Conservation (phyloP, 2,329 filamentous ascomycete species). For the Rugonectria rugulosa region DNA sequence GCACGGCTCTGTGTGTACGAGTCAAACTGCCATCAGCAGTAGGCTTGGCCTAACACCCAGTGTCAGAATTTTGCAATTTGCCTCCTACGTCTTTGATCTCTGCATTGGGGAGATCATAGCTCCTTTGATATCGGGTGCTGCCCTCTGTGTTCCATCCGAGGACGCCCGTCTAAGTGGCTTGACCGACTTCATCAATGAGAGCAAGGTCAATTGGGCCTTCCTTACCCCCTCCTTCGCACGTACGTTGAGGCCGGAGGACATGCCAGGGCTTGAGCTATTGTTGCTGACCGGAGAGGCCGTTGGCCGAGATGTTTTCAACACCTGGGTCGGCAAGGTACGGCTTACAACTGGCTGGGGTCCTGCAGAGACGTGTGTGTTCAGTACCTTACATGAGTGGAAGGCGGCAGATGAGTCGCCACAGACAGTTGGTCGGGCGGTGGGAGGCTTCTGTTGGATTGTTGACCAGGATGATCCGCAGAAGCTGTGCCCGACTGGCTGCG, state of each 20-base stretch:
- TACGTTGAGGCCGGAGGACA: conserved; percentile 23
- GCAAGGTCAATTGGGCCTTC: conserved; percentile 28
- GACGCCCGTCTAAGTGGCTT: conserved; percentile 27
- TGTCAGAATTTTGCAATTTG: conserved; percentile 32
- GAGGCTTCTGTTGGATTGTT: conserved; percentile 29
- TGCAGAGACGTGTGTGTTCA: conserved; percentile 30
- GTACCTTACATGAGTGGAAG: conserved; percentile 10
- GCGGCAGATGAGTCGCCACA: not conserved
- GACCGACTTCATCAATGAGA: conserved; percentile 20
- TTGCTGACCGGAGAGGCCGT: conserved; percentile 34
- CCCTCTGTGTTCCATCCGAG: conserved; percentile 36
- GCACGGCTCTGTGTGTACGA: conserved; percentile 23
- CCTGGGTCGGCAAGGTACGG: conserved; percentile 27
- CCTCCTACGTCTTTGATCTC: conserved; percentile 36
- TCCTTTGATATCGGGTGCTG: conserved; percentile 24
- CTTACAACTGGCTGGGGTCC: conserved; percentile 37
- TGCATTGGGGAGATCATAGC: conserved; percentile 30
- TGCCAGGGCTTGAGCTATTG: conserved; percentile 13
- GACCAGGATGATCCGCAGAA: conserved; percentile 25
- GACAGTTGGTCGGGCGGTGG: conserved; percentile 20
- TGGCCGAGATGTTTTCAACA: conserved; percentile 19
- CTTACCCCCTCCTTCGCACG: conserved; percentile 35
- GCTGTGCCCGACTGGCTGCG: conserved; percentile 24
- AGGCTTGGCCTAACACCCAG: conserved; percentile 14
- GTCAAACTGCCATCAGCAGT: conserved; percentile 18